These are phyloP conservation scores for Sporopachydermia lactativora DNA, from an alignment of 805 yeast species.

Conservation along the genomic window DNA sequence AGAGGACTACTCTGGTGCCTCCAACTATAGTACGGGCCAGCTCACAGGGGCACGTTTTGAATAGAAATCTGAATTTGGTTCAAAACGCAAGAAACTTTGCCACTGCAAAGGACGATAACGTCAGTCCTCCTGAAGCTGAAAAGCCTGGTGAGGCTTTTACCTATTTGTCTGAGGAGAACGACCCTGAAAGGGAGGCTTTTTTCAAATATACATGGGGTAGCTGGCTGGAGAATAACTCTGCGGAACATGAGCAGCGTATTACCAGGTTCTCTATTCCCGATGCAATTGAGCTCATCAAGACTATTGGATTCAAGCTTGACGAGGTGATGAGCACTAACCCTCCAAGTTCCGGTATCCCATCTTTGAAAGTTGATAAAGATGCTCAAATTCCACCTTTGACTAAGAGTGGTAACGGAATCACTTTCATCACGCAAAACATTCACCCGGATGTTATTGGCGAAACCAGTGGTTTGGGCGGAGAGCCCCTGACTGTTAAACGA, in stretches of 20 bases:
- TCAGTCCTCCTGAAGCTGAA: neutral
- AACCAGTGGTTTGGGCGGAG: slow-evolving; percentile 23
- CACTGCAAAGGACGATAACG: too few relatives aligned
- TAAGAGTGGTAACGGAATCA: slow-evolving; percentile 25
- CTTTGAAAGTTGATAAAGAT: slow-evolving; percentile 15
- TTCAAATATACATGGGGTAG: slow-evolving; percentile 92
- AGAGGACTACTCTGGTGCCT: too few relatives aligned
- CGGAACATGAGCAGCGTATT: slow-evolving; percentile 59
- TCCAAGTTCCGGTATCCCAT: slow-evolving; percentile 10
- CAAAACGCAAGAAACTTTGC: too few relatives aligned
- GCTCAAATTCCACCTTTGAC: slow-evolving; percentile 21
- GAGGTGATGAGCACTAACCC: slow-evolving; percentile 16
- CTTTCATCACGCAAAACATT: slow-evolving; percentile 35
- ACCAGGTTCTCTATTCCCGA: slow-evolving; percentile 80
- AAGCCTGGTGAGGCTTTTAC: slow-evolving; percentile 26
- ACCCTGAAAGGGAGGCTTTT: slow-evolving; percentile 56
- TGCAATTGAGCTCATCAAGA: slow-evolving; percentile 29
- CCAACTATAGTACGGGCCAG: too few relatives aligned
- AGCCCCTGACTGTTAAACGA: slow-evolving; percentile 42
- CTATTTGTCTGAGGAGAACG: slow-evolving; percentile 41
- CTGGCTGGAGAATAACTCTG: slow-evolving; percentile 72
- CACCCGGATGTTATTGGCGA: slow-evolving; percentile 28
- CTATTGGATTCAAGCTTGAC: slow-evolving; percentile 14
- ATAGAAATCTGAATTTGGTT: too few relatives aligned
- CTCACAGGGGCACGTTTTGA: too few relatives aligned